Evolutionary conservation across 2,329 filamentous ascomycete genomes (phyloP).

Genomic region (Teratosphaeria viscida): DNA sequence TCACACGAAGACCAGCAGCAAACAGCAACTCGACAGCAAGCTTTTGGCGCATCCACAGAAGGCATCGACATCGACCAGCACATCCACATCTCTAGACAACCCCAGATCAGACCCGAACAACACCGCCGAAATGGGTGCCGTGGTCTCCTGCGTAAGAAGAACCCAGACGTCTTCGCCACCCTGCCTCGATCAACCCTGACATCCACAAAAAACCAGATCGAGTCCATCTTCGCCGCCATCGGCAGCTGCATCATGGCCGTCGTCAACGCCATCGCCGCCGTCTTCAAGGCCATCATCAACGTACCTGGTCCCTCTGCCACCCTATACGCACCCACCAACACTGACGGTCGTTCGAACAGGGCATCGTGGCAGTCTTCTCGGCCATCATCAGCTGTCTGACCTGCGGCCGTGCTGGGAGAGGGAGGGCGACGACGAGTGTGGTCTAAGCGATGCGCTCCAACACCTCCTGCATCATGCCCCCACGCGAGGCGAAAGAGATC

Average conservation of each 20-base stretch:
- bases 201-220: constrained; percentile 4
- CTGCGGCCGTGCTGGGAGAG: constrained; percentile 33
- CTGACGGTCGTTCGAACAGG: constrained; percentile 18
- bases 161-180: background rate
- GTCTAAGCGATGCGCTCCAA: constrained; percentile 19
- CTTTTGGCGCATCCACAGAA: background rate
- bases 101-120: constrained; percentile 3
- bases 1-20: background rate
- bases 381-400: constrained; percentile 41
- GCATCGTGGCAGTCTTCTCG: constrained; percentile 39
- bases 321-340: background rate
- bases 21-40: background rate
- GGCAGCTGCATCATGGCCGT: constrained; percentile 37
- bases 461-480: background rate
- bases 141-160: constrained; percentile 73
- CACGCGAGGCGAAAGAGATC: background rate
- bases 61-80: background rate
- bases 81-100: constrained; percentile 1
- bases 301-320: constrained; percentile 6
- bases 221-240: constrained; percentile 35
- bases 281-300: constrained; percentile 38
- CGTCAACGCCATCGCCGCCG: constrained; percentile 36
- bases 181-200: background rate
- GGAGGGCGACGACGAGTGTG: constrained; percentile 26
- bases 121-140: constrained; percentile 60